A percentile compares a stretch with the other conserved stretches of the same genome.
Evolutionary conservation across 2,329 filamentous ascomycete genomes (phyloP).

Genomic region (Chaetomium sp.): DNA sequence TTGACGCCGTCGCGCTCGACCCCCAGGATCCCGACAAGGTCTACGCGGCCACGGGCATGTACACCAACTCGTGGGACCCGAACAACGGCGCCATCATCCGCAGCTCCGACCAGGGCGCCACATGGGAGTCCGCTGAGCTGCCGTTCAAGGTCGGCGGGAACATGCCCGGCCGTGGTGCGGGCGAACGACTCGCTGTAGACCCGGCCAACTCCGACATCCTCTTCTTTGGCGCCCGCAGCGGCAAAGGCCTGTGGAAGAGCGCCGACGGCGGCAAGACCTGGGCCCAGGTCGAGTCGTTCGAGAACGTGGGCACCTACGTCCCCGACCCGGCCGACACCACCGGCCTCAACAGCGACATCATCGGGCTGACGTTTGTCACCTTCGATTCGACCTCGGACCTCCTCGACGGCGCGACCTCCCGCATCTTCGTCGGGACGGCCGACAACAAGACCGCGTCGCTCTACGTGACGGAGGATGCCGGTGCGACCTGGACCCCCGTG

Average conservation of each 20-base stretch:
- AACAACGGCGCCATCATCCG: slow-evolving; percentile 48
- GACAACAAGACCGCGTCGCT: slow-evolving; percentile 47
- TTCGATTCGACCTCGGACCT: slow-evolving; percentile 47
- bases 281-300: slow-evolving; percentile 45
- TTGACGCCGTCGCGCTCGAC: slow-evolving; percentile 51
- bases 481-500: slow-evolving; percentile 46
- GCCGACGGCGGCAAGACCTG: slow-evolving; percentile 50
- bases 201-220: slow-evolving; percentile 50
- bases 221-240: slow-evolving; percentile 53
- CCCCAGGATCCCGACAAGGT: slow-evolving; percentile 45
- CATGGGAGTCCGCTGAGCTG: slow-evolving; percentile 43
- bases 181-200: slow-evolving; percentile 53
- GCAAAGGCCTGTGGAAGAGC: slow-evolving; percentile 53
- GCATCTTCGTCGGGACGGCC: slow-evolving; percentile 51
- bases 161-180: slow-evolving; percentile 54
- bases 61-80: slow-evolving; percentile 55
- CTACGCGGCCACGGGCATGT: slow-evolving; percentile 48
- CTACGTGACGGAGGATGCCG: slow-evolving; percentile 48
- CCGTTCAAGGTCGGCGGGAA: slow-evolving; percentile 57
- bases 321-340: slow-evolving; percentile 39
- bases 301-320: slow-evolving; percentile 43
- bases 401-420: slow-evolving; percentile 42
- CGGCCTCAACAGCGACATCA: slow-evolving; percentile 40
- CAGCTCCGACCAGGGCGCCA: slow-evolving; percentile 47
- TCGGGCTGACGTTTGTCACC: slow-evolving; percentile 47